Conservation (phyloP, 345 rosid genomes). For the Murraya paniculata region DNA sequence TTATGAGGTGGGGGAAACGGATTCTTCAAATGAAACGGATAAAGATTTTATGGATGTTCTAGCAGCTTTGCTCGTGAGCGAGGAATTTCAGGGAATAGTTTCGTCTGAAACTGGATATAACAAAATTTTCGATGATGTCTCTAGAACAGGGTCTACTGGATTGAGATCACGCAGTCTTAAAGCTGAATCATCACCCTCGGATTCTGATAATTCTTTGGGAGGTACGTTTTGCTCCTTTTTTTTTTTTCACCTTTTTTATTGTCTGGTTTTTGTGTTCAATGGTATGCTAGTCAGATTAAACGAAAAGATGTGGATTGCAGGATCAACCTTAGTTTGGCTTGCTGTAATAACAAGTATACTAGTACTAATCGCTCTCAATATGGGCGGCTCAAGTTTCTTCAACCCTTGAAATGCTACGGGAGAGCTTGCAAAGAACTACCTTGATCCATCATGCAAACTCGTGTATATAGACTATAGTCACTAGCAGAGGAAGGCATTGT, state of each 20-base stretch:
- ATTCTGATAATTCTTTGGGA: slow-evolving; percentile 30
- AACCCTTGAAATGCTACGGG: slow-evolving; percentile 58
- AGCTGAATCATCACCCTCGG: slow-evolving; percentile 31
- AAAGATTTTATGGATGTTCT: slow-evolving; percentile 93
- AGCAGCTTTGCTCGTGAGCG: slow-evolving; percentile 88
- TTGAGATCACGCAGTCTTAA: slow-evolving; percentile 33
- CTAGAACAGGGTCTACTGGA: slow-evolving; percentile 29
- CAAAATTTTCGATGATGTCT: slow-evolving; percentile 43
- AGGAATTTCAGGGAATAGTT: slow-evolving; percentile 97
- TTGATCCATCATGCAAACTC: slow-evolving; percentile 35
- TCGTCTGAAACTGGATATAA: slow-evolving; percentile 72
- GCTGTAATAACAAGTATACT: slow-evolving; percentile 65
- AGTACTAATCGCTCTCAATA: slow-evolving; percentile 67
- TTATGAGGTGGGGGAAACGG: slow-evolving; percentile 30
- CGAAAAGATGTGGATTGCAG: slow-evolving; percentile 39
- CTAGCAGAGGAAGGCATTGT: background rate
- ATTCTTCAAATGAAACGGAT: slow-evolving; percentile 38
- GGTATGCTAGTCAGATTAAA: background rate
- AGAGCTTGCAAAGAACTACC: slow-evolving; percentile 16
- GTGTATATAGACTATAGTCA: background rate
- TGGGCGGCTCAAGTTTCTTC: slow-evolving; percentile 75
- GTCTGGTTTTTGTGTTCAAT: background rate
- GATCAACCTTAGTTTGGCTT: slow-evolving; percentile 70
- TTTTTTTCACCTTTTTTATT: background rate
- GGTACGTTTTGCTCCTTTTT: slow-evolving; percentile 20